Conservation (phyloP, 768 basidiomycete genomes). For the Lyophyllum semitale region DNA sequence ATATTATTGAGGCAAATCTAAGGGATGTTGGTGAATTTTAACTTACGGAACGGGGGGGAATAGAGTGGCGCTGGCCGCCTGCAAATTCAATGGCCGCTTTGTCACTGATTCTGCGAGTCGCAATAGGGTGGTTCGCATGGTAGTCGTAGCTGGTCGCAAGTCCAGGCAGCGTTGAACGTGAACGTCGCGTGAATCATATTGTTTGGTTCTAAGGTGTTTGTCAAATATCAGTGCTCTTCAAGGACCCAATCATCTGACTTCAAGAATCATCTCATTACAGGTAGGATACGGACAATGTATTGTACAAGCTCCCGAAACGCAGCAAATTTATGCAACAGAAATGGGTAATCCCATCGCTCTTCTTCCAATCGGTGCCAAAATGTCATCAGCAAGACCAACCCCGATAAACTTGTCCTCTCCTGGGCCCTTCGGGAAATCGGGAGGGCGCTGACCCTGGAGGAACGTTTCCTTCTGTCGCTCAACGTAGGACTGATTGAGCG, state of each 20-base stretch:
- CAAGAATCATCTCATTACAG: not conserved
- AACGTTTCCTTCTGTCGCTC: constrained; percentile 64
- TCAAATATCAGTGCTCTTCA: too few relatives aligned
- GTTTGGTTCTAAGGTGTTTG: not conserved
- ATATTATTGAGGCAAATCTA: not conserved
- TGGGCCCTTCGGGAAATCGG: constrained; percentile 63
- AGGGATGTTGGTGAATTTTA: not conserved
- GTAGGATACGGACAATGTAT: not conserved
- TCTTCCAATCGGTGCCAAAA: constrained; percentile 34
- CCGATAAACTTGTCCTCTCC: constrained; percentile 39
- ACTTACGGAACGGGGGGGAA: constrained; percentile 85
- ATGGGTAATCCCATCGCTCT: constrained; percentile 43
- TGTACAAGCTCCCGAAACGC: not conserved
- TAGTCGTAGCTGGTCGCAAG: not conserved
- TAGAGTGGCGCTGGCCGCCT: constrained; percentile 65
- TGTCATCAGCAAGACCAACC: constrained; percentile 34
- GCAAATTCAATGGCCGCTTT: constrained; percentile 57
- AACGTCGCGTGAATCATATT: too few relatives aligned
- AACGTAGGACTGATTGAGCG: constrained; percentile 61
- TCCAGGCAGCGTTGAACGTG: too few relatives aligned
- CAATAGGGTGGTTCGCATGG: constrained; percentile 42
- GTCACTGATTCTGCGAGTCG: constrained; percentile 60
- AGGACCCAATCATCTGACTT: too few relatives aligned
- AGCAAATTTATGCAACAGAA: constrained; percentile 20
- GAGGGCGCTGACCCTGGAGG: constrained; percentile 59